These are phyloP conservation scores for Echinosphaeria canescens DNA, from an alignment of 2,329 filamentous ascomycete genomes.

Conservation along the genomic window DNA sequence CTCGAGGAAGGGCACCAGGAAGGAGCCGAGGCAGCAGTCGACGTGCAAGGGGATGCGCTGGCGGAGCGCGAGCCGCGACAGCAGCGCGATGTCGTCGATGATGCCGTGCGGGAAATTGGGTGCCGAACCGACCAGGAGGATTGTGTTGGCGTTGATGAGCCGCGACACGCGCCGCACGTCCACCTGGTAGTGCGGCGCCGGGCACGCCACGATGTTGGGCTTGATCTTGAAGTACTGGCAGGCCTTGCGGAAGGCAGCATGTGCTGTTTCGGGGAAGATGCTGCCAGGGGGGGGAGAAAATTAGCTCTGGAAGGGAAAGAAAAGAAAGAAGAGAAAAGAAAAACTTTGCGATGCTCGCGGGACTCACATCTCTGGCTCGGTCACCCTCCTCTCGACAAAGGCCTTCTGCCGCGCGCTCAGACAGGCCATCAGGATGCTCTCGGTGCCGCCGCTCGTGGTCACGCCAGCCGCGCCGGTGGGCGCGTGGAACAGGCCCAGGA, in stretches of 20 bases:
- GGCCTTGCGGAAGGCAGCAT: slow-evolving; percentile 93
- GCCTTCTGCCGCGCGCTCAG: slow-evolving; percentile 80
- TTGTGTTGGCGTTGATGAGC: slow-evolving; percentile 82
- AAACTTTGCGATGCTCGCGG: background rate
- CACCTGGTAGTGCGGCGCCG: slow-evolving; percentile 69
- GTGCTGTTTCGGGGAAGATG: slow-evolving; percentile 82
- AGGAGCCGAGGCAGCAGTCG: slow-evolving; percentile 93
- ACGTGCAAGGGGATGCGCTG: slow-evolving; percentile 79
- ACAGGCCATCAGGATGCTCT: slow-evolving; percentile 93
- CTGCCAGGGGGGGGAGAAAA: too few relatives aligned
- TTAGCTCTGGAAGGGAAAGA: too few relatives aligned
- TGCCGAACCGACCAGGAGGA: slow-evolving; percentile 81
- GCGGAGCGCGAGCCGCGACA: slow-evolving; percentile 64
- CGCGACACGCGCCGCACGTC: slow-evolving; percentile 57
- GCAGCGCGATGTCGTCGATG: slow-evolving; percentile 76
- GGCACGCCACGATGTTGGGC: slow-evolving; percentile 70
- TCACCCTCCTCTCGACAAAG: slow-evolving; percentile 65
- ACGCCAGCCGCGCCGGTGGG: slow-evolving; percentile 72
- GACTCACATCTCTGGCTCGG: slow-evolving; percentile 77
- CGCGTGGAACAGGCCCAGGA: slow-evolving; percentile 72
- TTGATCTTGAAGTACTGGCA: slow-evolving; percentile 95
- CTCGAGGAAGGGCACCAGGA: slow-evolving; percentile 79
- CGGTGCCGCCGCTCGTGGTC: slow-evolving; percentile 80
- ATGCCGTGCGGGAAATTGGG: slow-evolving; percentile 98
- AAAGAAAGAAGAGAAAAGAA: background rate